Evolutionary conservation across 495 filamentous ascomycete species (phyloP).

Genomic region (Tuber melanosporum): DNA sequence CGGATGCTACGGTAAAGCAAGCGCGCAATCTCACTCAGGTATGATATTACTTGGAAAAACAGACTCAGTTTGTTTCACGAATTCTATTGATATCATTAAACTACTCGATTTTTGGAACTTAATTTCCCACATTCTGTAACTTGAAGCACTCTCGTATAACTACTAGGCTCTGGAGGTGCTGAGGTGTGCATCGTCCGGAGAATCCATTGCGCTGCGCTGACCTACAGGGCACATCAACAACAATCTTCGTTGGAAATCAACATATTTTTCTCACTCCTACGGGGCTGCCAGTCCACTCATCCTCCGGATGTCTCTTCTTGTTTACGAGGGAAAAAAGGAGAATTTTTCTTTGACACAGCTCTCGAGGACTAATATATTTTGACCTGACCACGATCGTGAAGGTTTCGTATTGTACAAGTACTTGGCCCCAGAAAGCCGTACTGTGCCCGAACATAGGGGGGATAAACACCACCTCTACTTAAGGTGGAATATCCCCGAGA

Average conservation of each 20-base stretch:
- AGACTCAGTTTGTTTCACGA: not conserved
- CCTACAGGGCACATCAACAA: not conserved
- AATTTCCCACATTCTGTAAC: too few species aligned
- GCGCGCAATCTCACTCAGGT: not conserved
- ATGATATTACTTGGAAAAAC: not conserved
- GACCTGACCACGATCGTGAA: not conserved
- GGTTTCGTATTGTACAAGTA: not conserved
- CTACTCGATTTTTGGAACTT: not conserved
- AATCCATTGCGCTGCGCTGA: not conserved
- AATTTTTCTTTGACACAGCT: not conserved
- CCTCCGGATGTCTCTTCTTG: not conserved
- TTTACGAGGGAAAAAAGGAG: not conserved
- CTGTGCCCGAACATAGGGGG: too few species aligned
- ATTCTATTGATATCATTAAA: not conserved
- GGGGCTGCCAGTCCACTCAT: not conserved
- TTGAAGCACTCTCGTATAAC: not conserved
- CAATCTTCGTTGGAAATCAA: not conserved
- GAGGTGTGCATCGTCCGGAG: not conserved
- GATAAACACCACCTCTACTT: too few species aligned
- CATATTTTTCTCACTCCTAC: not conserved
- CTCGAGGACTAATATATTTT: not conserved
- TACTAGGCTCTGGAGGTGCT: not conserved
- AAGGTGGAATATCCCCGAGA: too few species aligned
- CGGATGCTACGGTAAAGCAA: not conserved
- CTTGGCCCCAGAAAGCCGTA: too few species aligned